These are phyloP conservation scores for Zymoseptoria crescenta DNA, from an alignment of 2,329 filamentous ascomycete species.

Conservation along the genomic window DNA sequence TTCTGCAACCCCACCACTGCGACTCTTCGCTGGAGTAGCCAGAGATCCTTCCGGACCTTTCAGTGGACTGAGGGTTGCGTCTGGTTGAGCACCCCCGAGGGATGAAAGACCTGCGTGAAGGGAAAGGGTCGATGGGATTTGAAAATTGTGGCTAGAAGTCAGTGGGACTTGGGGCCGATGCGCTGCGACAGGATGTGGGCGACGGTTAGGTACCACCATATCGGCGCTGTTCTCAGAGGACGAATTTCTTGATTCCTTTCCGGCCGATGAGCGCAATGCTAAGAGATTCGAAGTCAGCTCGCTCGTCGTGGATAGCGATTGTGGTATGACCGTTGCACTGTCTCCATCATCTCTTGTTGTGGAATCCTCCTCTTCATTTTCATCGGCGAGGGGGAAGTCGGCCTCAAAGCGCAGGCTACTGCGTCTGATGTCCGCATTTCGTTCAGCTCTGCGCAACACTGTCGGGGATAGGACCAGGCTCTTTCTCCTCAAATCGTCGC, in stretches of 20 bases:
- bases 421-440: background rate
- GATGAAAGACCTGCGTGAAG: background rate
- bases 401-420: background rate
- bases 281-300: background rate
- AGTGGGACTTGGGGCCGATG: background rate
- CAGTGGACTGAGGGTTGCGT: background rate
- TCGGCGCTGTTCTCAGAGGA: background rate
- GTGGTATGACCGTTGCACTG: background rate
- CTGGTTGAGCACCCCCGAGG: background rate
- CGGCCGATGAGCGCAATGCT: background rate
- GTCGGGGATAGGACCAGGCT: constrained; percentile 11
- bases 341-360: background rate
- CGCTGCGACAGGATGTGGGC: background rate
- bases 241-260: background rate
- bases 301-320: background rate
- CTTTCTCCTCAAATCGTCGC: constrained; percentile 3
- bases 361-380: background rate
- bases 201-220: background rate
- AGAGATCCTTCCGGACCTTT: background rate
- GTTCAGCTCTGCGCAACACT: background rate
- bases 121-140: background rate
- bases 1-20: background rate
- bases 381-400: background rate
- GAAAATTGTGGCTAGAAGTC: background rate
- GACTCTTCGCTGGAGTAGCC: background rate